A percentile compares a stretch with the other conserved stretches of the same genome.
Conservation (phyloP, 495 filamentous ascomycete species). For the Aspergillus asperescens region DNA sequence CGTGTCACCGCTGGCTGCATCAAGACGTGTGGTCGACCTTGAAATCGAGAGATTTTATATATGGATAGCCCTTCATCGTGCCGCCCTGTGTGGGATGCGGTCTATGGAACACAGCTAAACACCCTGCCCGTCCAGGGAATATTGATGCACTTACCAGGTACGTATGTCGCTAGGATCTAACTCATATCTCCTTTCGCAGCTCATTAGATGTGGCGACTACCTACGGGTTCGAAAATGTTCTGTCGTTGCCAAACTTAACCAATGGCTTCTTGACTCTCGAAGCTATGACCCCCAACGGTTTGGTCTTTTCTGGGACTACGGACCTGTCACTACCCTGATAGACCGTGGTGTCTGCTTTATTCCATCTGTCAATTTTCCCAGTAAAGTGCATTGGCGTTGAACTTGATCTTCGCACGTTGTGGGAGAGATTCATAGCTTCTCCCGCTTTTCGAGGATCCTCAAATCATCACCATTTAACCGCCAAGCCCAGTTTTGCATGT, state of each 20-base stretch:
- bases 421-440: background rate
- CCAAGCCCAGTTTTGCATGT: background rate
- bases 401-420: background rate
- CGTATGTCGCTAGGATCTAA: background rate
- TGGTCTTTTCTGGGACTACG: background rate
- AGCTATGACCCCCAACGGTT: background rate
- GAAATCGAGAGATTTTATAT: background rate
- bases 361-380: slow-evolving; percentile 6
- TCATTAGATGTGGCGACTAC: background rate
- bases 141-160: background rate
- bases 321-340: background rate
- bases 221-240: background rate
- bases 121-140: too few species aligned
- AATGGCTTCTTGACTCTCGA: background rate
- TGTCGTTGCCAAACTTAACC: too few species aligned
- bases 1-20: background rate
- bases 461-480: background rate
- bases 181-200: background rate
- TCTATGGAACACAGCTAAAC: background rate
- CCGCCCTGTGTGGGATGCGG: background rate
- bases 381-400: slow-evolving; percentile 8
- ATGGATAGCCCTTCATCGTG: background rate
- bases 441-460: background rate
- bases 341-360: slow-evolving; percentile 10
- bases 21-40: background rate